Base-by-base conservation (phyloP, 306 rosid species). In the Vigna trinervia region DNA sequence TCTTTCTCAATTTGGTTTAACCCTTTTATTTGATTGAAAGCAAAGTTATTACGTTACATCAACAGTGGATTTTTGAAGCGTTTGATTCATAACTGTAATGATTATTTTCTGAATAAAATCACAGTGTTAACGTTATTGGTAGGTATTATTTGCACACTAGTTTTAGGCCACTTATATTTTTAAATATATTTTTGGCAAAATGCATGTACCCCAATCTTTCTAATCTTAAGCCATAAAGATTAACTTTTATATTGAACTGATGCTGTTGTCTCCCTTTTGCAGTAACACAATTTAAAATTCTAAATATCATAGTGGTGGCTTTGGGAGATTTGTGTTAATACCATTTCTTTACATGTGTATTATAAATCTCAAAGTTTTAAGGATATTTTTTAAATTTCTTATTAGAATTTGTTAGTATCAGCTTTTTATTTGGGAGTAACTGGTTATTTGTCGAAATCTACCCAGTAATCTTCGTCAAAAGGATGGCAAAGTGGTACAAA, bases 1-100 rank as follows among this genome's bases (percentile, higher is more conserved):
- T 1, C 34, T 32, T 17, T 3, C 59, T 15, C n/a, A 17, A 54
- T 13, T 38, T 53, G 36, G 6, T 19, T 36, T 34, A 5, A 17
- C 53, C 50, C 8, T 12, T 71, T 53, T 17, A 54, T 36, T 22
- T 71, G 76, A 36, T 71, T 53, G 76, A 20, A 71, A 71, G 52
- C 52, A 19, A 71, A 71, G 63, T 19, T 50, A 11, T 12, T 26
- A n/a, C 8, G 14, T 13, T 47, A 26, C 48, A 69, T 28, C 59
- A 48, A 69, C n/a, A 8, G 1, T 14, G 22, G 23, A 28, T 69
- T 69, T 68, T 26, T 22, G 26, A 46, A 47, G 57, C 34, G 10
- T 46, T 47, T 47, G 15, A 69, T 47, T 6, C 28, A 26, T 26
- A 48, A 4, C 11, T 23, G 15, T 0, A 48, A 13, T 26, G 9